phyloP scores from a whole-genome alignment of 2,329 filamentous ascomycete genomes.

The Hyphodiscus sp. region DNA sequence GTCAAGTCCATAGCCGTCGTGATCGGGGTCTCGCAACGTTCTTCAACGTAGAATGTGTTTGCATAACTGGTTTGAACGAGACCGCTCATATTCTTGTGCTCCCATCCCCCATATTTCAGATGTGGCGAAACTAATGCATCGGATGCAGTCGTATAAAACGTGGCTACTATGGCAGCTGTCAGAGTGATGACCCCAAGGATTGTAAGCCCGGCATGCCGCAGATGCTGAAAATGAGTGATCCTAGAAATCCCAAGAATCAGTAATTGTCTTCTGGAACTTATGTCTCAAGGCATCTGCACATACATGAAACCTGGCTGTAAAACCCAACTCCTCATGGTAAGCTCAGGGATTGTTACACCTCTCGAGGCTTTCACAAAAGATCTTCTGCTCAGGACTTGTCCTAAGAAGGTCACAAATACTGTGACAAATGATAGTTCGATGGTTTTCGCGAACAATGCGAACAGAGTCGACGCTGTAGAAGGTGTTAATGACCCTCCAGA shows the following conservation, averaged over 20 bases:
- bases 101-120: slow-evolving; percentile 51
- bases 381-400: slow-evolving; percentile 66
- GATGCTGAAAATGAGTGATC: slow-evolving; percentile 59
- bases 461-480: slow-evolving; percentile 59
- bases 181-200: slow-evolving; percentile 59
- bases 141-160: slow-evolving; percentile 71
- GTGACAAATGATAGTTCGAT: slow-evolving; percentile 76
- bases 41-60: slow-evolving; percentile 50
- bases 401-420: slow-evolving; percentile 67
- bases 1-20: slow-evolving; percentile 32
- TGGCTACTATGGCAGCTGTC: slow-evolving; percentile 56
- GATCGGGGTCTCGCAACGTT: slow-evolving; percentile 58
- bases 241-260: slow-evolving; percentile 47
- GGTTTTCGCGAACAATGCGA: slow-evolving; percentile 65
- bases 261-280: too few relatives aligned
- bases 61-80: slow-evolving; percentile 56
- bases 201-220: slow-evolving; percentile 57
- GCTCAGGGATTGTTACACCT: slow-evolving; percentile 68
- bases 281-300: too few relatives aligned
- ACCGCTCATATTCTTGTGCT: slow-evolving; percentile 45
- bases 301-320: neutral
- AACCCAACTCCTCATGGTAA: slow-evolving; percentile 72
- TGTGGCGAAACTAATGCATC: slow-evolving; percentile 71
- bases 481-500: slow-evolving; percentile 47
- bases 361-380: slow-evolving; percentile 53